Percentiles rank a stretch among this genome's conserved stretches.
These are phyloP conservation scores for Basipetospora chlamydospora DNA, from an alignment of 2,329 filamentous ascomycete genomes.

Conservation along the genomic window DNA sequence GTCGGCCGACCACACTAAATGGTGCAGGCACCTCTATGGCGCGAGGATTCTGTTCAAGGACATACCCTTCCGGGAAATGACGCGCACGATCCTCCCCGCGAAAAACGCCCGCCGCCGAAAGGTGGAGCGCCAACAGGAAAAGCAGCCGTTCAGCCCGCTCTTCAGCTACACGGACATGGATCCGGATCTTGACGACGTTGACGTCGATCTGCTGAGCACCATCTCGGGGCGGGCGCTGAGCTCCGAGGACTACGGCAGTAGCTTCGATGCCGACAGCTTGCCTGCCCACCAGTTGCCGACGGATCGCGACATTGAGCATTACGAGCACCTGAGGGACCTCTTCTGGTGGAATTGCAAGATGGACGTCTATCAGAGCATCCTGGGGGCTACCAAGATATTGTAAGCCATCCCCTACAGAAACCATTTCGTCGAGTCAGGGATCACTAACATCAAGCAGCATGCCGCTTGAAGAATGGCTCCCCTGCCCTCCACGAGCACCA, in stretches of 20 bases:
- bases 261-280: slow-evolving; percentile 18
- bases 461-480: slow-evolving; percentile 67
- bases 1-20: slow-evolving; percentile 87
- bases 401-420: too few species aligned
- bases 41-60: slow-evolving; percentile 71
- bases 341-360: slow-evolving; percentile 97
- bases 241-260: slow-evolving; percentile 22
- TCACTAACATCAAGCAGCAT: slow-evolving; percentile 46
- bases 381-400: slow-evolving; percentile 77
- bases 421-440: too few species aligned
- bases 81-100: slow-evolving; percentile 52
- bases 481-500: slow-evolving; percentile 72
- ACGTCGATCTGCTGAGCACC: slow-evolving; percentile 24
- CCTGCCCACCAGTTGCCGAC: slow-evolving; percentile 26
- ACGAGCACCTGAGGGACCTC: slow-evolving; percentile 69
- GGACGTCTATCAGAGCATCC: slow-evolving; percentile 78
- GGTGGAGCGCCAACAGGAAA: slow-evolving; percentile 19
- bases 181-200: slow-evolving; percentile 22
- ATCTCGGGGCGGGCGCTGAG: slow-evolving; percentile 25
- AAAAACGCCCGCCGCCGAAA: slow-evolving; percentile 30
- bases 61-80: slow-evolving; percentile 63
- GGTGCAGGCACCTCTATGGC: slow-evolving; percentile 83
- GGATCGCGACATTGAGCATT: slow-evolving; percentile 58
- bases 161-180: slow-evolving; percentile 10
- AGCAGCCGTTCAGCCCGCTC: slow-evolving; percentile 14